A percentile compares a stretch with the other conserved stretches of the same genome.
phyloP scores from a whole-genome alignment of 345 rosid species.

The Microcos paniculata region DNA sequence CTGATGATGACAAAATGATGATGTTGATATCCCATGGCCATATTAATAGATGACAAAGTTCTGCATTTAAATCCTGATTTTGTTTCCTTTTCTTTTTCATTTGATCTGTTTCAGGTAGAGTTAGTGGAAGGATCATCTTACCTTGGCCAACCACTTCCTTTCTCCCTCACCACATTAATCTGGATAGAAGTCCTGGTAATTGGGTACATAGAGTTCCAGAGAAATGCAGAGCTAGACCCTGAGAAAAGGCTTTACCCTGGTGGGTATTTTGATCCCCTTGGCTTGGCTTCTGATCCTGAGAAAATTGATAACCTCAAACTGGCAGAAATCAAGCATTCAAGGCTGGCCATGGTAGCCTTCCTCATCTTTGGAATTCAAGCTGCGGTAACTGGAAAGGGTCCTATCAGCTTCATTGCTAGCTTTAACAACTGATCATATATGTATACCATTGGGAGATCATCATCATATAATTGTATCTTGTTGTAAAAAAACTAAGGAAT shows the following conservation, averaged over 20 bases:
- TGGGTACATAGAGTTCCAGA: constrained; percentile 63
- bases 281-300: constrained; percentile 73
- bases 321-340: constrained; percentile 84
- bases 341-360: constrained; percentile 88
- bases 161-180: constrained; percentile 77
- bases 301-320: constrained; percentile 60
- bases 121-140: constrained; percentile 88
- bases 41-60: background rate
- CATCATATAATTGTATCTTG: background rate
- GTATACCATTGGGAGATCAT: background rate
- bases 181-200: constrained; percentile 79
- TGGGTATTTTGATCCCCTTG: constrained; percentile 81
- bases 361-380: constrained; percentile 77
- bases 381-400: constrained; percentile 78
- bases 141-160: constrained; percentile 90
- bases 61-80: background rate
- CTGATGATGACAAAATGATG: background rate
- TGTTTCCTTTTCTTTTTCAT: background rate
- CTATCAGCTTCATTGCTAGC: constrained; percentile 73
- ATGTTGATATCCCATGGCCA: background rate
- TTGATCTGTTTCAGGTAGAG: constrained; percentile 69
- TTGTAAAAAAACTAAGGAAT: background rate
- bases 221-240: constrained; percentile 75
- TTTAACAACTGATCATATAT: constrained; percentile 38
- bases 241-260: constrained; percentile 79